Percentiles rank a stretch among this genome's conserved stretches.
Evolutionary conservation across 2,329 filamentous ascomycete species (phyloP).

Genomic region (Phoma sp.): DNA sequence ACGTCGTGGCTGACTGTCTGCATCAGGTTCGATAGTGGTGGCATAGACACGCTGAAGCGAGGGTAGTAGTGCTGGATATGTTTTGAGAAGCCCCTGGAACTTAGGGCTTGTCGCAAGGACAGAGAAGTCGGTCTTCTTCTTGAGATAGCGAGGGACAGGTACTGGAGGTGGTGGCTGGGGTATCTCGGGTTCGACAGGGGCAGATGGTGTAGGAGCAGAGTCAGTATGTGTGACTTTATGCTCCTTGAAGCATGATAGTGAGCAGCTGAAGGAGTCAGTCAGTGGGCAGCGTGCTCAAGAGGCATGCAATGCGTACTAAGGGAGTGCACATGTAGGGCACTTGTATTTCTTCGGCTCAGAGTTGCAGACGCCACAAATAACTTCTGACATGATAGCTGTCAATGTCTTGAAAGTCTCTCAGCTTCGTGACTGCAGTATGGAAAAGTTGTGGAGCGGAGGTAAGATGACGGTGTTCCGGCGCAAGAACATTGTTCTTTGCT

Average conservation of each 20-base stretch:
- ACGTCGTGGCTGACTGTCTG: constrained; percentile 27
- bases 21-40: constrained; percentile 42
- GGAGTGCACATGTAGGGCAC: constrained; percentile 55
- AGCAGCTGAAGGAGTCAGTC: constrained; percentile 36
- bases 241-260: constrained; percentile 39
- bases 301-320: constrained; percentile 47
- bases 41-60: constrained; percentile 43
- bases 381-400: constrained; percentile 36
- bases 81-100: constrained; percentile 37
- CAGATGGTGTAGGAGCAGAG: constrained; percentile 3
- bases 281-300: background rate
- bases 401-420: background rate
- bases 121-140: constrained; percentile 41
- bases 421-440: background rate
- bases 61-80: constrained; percentile 31
- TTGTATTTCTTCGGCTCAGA: constrained; percentile 57
- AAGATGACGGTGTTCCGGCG: constrained; percentile 9
- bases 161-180: constrained; percentile 36
- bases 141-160: constrained; percentile 41
- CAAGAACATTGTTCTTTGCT: constrained; percentile 17
- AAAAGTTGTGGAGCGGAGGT: background rate
- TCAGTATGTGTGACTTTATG: constrained; percentile 38
- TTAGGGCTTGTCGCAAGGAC: constrained; percentile 35
- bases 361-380: constrained; percentile 53
- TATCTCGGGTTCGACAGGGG: constrained; percentile 19